Evolutionary conservation across 2,329 filamentous ascomycete species (phyloP).

Genomic region (Phialophora verrucosa): DNA sequence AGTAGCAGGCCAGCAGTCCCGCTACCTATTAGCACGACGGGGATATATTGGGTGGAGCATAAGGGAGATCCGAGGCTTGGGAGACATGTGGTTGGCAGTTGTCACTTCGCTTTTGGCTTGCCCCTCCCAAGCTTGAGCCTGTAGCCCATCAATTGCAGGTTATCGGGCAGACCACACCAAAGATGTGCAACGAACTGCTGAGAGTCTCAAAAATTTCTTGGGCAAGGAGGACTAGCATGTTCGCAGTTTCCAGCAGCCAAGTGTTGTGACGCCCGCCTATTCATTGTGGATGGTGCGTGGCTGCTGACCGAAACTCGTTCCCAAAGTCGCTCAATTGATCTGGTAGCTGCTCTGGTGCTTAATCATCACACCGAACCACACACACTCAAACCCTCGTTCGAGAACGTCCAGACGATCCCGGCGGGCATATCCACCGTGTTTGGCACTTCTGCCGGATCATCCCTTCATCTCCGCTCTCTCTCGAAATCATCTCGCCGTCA

Average conservation of each 20-base stretch:
- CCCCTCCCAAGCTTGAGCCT: not conserved
- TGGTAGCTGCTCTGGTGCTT: slow-evolving; percentile 14
- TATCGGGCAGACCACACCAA: not conserved
- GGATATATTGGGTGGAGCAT: not conserved
- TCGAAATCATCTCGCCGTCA: slow-evolving; percentile 5
- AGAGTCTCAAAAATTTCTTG: not conserved
- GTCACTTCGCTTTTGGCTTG: not conserved
- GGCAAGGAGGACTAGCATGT: not conserved
- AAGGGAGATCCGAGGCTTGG: not conserved
- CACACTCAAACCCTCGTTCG: slow-evolving; percentile 5
- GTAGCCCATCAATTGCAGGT: not conserved
- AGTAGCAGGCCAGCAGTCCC: not conserved
- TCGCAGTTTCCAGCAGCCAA: not conserved
- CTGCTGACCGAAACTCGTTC: slow-evolving; percentile 12
- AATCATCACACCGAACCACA: slow-evolving; percentile 23
- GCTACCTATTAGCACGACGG: not conserved
- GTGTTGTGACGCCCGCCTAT: slow-evolving; percentile 3
- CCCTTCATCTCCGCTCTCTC: slow-evolving; percentile 15
- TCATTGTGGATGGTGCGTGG: not conserved
- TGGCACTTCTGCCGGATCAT: slow-evolving; percentile 4
- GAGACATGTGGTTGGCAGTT: not conserved
- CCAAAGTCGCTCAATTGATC: slow-evolving; percentile 12
- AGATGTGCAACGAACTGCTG: not conserved
- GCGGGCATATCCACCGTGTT: slow-evolving; percentile 10
- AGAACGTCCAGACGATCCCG: slow-evolving; percentile 14